Evolutionary conservation across 345 rosid species (phyloP).

Genomic region (Hypericum androsaemum): DNA sequence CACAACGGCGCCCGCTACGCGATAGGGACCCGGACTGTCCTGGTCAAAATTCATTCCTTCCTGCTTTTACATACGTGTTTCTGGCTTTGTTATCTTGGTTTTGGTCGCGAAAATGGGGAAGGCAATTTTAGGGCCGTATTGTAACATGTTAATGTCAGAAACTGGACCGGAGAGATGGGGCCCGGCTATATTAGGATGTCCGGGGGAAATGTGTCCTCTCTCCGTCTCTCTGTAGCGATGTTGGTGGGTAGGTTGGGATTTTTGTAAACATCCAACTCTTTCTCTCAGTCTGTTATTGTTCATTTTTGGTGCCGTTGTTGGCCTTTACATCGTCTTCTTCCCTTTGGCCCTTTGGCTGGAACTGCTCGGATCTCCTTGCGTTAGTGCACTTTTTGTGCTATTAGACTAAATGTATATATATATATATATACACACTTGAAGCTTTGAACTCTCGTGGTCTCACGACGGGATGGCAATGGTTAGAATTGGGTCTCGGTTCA

Average conservation of each 20-base stretch:
- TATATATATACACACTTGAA: no score
- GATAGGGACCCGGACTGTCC: slow-evolving; percentile 8
- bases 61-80: neutral
- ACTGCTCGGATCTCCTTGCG: no score
- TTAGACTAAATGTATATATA: no score
- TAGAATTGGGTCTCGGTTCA: no score
- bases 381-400: no score
- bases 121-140: slow-evolving; percentile 15
- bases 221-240: slow-evolving; percentile 6
- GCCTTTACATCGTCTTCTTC: no score
- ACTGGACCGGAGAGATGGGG: slow-evolving; percentile 36
- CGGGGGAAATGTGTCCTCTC: slow-evolving; percentile 44
- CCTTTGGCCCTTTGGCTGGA: no score
- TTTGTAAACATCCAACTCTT: slow-evolving; percentile 36
- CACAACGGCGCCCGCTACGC: neutral
- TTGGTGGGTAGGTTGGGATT: slow-evolving; percentile 35
- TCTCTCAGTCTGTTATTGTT: slow-evolving; percentile 8
- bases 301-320: neutral
- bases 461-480: no score
- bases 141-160: slow-evolving; percentile 9
- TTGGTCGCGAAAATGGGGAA: slow-evolving; percentile 16
- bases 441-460: no score
- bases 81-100: slow-evolving; percentile 14
- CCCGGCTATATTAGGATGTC: slow-evolving; percentile 62
- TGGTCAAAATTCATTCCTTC: slow-evolving; percentile 7